Percentiles rank a stretch among this genome's conserved stretches.
Conservation (phyloP, 1,284 basidiomycete species). For the Microstroma glucosiphilum region DNA sequence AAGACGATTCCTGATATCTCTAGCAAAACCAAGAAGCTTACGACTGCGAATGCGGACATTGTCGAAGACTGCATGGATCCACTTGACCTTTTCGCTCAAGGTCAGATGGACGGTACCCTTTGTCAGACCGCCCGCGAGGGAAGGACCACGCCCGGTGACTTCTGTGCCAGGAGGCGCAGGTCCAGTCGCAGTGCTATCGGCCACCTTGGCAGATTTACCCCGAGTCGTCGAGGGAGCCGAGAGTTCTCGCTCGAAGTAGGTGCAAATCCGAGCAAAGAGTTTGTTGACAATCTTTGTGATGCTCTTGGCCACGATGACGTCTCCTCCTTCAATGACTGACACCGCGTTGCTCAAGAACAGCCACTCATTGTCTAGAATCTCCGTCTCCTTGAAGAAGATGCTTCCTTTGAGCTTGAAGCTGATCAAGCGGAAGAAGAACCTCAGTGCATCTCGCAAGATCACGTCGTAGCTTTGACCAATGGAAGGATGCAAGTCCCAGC, state of each 20-base stretch:
- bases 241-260: conserved; percentile 89
- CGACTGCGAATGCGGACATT: conserved; percentile 85
- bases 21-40: conserved; percentile 77
- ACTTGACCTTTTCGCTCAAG: conserved; percentile 72
- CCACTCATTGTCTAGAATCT: conserved; percentile 93
- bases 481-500: conserved; percentile 82
- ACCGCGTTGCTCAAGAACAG: conserved; percentile 90
- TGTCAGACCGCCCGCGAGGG: conserved; percentile 23
- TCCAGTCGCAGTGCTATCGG: not conserved
- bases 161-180: not conserved
- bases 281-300: conserved; percentile 47
- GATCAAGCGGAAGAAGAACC: conserved; percentile 86
- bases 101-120: conserved; percentile 58
- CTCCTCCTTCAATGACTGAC: conserved; percentile 78
- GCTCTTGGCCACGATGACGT: conserved; percentile 69
- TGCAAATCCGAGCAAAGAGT: conserved; percentile 65
- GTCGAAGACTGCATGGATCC: conserved; percentile 91
- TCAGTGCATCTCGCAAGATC: conserved; percentile 78
- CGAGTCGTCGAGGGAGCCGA: conserved; percentile 60
- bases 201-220: conserved; percentile 1
- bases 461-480: conserved; percentile 83
- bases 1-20: conserved; percentile 64
- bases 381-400: conserved; percentile 97
- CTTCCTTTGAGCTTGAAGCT: conserved; percentile 93
- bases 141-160: conserved; percentile 13